A percentile compares a stretch with the other conserved stretches of the same genome.
phyloP scores from a whole-genome alignment of 2,329 filamentous ascomycete genomes.

The Phialophora verrucosa region DNA sequence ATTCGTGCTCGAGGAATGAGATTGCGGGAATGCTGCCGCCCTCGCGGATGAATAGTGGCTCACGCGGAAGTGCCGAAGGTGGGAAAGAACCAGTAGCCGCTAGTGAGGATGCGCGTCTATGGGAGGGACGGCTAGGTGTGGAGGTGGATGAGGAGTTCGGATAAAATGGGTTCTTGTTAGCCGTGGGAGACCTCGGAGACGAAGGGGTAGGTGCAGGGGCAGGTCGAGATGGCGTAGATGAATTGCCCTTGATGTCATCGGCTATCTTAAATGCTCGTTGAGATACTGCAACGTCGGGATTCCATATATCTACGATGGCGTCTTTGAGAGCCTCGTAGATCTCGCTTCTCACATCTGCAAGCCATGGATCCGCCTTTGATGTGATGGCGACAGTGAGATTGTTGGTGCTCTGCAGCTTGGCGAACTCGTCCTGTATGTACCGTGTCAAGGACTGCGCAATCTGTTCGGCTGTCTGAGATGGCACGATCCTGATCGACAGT shows the following conservation, averaged over 20 bases:
- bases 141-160: constrained; percentile 5
- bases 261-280: constrained; percentile 30
- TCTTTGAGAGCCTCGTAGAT: constrained; percentile 88
- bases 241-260: constrained; percentile 32
- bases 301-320: constrained; percentile 86
- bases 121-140: constrained; percentile 30
- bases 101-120: constrained; percentile 47
- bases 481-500: constrained; percentile 88
- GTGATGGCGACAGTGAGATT: constrained; percentile 81
- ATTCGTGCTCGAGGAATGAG: constrained; percentile 63
- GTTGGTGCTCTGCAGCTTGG: constrained; percentile 77
- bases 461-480: constrained; percentile 84
- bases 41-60: constrained; percentile 81
- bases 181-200: not conserved
- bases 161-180: constrained; percentile 4
- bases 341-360: constrained; percentile 86
- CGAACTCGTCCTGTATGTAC: constrained; percentile 75
- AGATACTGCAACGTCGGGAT: constrained; percentile 43
- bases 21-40: constrained; percentile 95
- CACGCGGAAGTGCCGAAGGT: constrained; percentile 31
- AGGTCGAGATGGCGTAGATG: constrained; percentile 43
- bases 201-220: constrained; percentile 8
- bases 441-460: constrained; percentile 70
- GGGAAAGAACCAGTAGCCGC: constrained; percentile 41
- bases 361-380: constrained; percentile 93